Evolutionary conservation across 371 early-diverging fungal genomes (phyloP), one percentile per base, ranked within the genome.

Genomic region (Mucor saturninus): DNA sequence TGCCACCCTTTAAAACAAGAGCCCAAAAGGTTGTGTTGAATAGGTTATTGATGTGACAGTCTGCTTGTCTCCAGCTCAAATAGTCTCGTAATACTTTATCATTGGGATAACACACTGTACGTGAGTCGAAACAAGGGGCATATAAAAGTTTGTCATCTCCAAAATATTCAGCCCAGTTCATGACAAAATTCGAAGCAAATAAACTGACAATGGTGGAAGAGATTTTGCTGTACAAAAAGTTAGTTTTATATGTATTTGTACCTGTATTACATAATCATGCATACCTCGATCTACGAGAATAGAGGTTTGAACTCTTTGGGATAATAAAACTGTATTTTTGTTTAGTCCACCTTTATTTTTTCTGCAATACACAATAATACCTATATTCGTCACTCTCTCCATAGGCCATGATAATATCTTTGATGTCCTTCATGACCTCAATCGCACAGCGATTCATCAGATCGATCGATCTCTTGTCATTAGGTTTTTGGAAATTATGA

Each of bases 11-110:
- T 50, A 88, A 86, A 10, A 97, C 98, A 49, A 98, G 76, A 6
- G 88, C 80, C 98, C 98, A 97, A 75, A 96, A 97, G 4, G 91
- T 87, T 0, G 97, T 95, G 71, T 98, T 97, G 76, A 95, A 97
- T 54, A 95, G 69, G 65, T 93, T 92, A 69, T 94, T 93, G 68
- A 92, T 92, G 66, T 91, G 94, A 83, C 95, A 96, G 72, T 98
- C 98, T 7, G 89, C 98, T 74, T 97, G 98, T 37, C 98, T 80
- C 98, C 98, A 98, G 49, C 85, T 75, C 45, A 98, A 77, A 74
- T 98, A 98, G 75, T 98, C 98, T 61, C 91, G 83, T 61, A 98
- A 58, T 38, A 90, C 88, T 38, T 86, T 71, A 43, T 87, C 86
- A 4, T 87, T 83, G 5, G 98, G 98, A 70, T 98, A 98, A 37